These are phyloP conservation scores for Solanum piurae DNA, from an alignment of 257 asterid genomes.

Conservation along the genomic window DNA sequence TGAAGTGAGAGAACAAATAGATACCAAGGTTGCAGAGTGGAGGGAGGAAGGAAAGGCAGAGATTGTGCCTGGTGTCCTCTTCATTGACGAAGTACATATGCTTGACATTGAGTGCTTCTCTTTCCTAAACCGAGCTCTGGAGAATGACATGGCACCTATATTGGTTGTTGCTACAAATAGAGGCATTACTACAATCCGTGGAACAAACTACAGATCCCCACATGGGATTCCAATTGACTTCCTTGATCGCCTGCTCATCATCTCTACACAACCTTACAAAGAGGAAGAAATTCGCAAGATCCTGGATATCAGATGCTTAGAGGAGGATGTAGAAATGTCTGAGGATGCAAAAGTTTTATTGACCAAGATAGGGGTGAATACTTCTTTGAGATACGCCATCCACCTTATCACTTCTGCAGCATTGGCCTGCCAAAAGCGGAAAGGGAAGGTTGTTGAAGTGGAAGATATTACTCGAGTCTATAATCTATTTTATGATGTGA, in stretches of 20 bases:
- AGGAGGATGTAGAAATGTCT: slow-evolving; percentile 87
- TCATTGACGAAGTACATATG: slow-evolving; percentile 99
- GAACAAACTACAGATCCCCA: slow-evolving; percentile 82
- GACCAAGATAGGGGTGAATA: slow-evolving; percentile 81
- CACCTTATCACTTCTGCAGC: slow-evolving; percentile 74
- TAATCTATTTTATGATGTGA: slow-evolving; percentile 78
- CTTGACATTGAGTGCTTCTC: slow-evolving; percentile 96
- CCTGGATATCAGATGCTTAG: slow-evolving; percentile 74
- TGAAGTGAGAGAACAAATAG: slow-evolving; percentile 94
- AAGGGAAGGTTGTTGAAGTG: slow-evolving; percentile 74
- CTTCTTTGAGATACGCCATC: slow-evolving; percentile 77
- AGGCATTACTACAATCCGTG: slow-evolving; percentile 84
- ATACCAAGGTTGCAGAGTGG: slow-evolving; percentile 98
- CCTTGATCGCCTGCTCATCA: slow-evolving; percentile 89
- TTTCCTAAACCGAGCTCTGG: slow-evolving; percentile 85
- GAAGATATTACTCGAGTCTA: slow-evolving; percentile 83
- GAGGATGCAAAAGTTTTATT: slow-evolving; percentile 71
- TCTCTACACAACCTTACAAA: slow-evolving; percentile 84
- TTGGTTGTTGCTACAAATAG: slow-evolving; percentile 90
- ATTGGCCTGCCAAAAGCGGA: slow-evolving; percentile 67
- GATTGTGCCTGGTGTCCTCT: slow-evolving; percentile 88
- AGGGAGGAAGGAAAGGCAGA: slow-evolving; percentile 98
- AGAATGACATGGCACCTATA: slow-evolving; percentile 96
- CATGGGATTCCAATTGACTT: slow-evolving; percentile 89
- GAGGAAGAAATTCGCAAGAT: slow-evolving; percentile 72